phyloP scores from a whole-genome alignment of 768 basidiomycete genomes.

The Tylopilus sp. region DNA sequence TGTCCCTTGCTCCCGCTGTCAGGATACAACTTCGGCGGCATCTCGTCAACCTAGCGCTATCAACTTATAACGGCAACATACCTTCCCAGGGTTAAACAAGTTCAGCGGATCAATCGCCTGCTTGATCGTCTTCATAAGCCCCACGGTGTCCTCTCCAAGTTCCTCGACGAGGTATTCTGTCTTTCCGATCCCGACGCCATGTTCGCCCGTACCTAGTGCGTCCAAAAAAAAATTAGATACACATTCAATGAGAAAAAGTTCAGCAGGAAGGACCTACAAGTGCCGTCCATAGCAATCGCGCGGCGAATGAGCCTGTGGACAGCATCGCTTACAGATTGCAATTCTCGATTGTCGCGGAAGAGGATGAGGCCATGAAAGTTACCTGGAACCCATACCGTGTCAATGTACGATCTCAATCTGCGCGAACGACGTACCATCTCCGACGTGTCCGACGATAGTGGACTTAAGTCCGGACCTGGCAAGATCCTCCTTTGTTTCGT shows the following conservation, averaged over 20 bases:
- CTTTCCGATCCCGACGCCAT: slow-evolving; percentile 87
- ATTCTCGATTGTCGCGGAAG: slow-evolving; percentile 57
- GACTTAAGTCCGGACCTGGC: slow-evolving; percentile 50
- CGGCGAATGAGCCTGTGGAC: slow-evolving; percentile 71
- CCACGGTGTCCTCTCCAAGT: too few species aligned
- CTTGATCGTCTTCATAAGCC: slow-evolving; percentile 91
- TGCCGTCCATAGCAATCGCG: slow-evolving; percentile 73
- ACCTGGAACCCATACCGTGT: slow-evolving; percentile 27
- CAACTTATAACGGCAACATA: slow-evolving; percentile 6
- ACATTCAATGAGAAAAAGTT: background rate
- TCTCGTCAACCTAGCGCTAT: background rate
- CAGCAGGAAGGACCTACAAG: slow-evolving; percentile 46
- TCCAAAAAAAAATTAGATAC: background rate
- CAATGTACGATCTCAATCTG: background rate
- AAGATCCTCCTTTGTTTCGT: slow-evolving; percentile 80
- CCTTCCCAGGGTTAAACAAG: slow-evolving; percentile 85
- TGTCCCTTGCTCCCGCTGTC: slow-evolving; percentile 1
- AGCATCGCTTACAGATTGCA: slow-evolving; percentile 49
- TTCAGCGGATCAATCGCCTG: slow-evolving; percentile 72
- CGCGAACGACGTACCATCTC: slow-evolving; percentile 55
- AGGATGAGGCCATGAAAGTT: too few species aligned
- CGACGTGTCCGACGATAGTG: slow-evolving; percentile 82
- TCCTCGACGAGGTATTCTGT: slow-evolving; percentile 80
- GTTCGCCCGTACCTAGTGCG: too few species aligned
- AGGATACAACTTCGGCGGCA: slow-evolving; percentile 21